Evolutionary conservation across 768 basidiomycete species (phyloP).

Genomic region (Cystofilobasidium capitatum): DNA sequence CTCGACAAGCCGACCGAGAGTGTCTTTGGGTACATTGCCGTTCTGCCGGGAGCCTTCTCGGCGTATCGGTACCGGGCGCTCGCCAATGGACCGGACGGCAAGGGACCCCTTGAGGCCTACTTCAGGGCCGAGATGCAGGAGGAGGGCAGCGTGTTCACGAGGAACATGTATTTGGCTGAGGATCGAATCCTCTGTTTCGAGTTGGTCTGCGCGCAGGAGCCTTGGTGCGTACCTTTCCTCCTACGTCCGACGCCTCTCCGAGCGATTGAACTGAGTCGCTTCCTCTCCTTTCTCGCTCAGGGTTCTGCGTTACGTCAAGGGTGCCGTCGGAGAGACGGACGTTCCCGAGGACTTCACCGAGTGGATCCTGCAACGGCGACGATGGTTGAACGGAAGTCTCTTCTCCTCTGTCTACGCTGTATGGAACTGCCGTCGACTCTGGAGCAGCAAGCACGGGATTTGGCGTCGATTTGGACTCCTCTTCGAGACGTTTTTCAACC

Average conservation of each 20-base stretch:
- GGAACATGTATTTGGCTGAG: constrained; percentile 83
- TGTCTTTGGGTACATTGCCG: constrained; percentile 53
- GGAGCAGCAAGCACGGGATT: constrained; percentile 70
- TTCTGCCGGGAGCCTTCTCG: constrained; percentile 21
- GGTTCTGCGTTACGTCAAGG: constrained; percentile 57
- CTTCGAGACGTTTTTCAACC: constrained; percentile 80
- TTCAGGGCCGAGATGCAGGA: constrained; percentile 82
- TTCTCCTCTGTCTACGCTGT: constrained; percentile 91
- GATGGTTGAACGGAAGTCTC: constrained; percentile 97
- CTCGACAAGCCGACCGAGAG: constrained; percentile 49
- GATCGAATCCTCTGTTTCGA: constrained; percentile 83
- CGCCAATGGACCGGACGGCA: constrained; percentile 44
- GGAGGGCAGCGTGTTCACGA: constrained; percentile 36
- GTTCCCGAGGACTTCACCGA: constrained; percentile 83
- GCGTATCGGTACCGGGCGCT: constrained; percentile 60
- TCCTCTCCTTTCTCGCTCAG: background rate
- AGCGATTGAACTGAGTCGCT: constrained; percentile 63
- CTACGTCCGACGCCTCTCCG: no score
- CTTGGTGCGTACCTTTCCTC: background rate
- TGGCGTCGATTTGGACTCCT: constrained; percentile 63
- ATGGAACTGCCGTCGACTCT: constrained; percentile 70
- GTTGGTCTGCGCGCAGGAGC: constrained; percentile 49
- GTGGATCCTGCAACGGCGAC: constrained; percentile 82
- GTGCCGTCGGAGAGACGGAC: constrained; percentile 87
- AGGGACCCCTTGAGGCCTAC: constrained; percentile 48